Evolutionary conservation across 352 stramenopile species (phyloP), one percentile per base, ranked within the genome.

Genomic region (Globisporangium iwayamae): DNA sequence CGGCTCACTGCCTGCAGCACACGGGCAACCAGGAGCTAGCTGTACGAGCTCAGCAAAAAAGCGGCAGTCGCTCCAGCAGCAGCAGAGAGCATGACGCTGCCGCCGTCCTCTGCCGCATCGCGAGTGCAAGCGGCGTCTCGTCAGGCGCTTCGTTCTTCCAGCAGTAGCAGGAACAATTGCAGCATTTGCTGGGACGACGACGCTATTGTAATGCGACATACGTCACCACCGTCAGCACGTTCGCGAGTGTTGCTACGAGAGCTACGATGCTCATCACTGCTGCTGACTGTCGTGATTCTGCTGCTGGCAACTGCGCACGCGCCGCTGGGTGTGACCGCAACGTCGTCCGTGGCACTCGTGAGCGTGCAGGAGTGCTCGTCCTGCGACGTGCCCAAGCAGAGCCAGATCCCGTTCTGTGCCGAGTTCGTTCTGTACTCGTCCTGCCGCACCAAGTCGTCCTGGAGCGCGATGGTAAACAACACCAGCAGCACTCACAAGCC

Each of bases 351-450:
- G 13, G 56, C 46, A 28, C 54, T 60, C 36, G 32, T 36, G 5
- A 62, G 61, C 18, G 36, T 75, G 18, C 59, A 74, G 46, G 63
- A 72, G 47, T 91, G 83, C 60, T 73, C 64, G 38, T 68, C 77
- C 10, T 91, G 83, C 56, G 83, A 89, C 68, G 74, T 87, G 38
- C 83, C 83, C 10, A 47, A 66, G 22, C 28, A 64, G n/a, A 57
- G 45, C 9, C 62, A 70, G 13, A 75, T 90, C 53, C 69, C 71
- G n/a, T 92, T 92, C 58, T 92, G 83, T 55, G 58, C 39, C 20
- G 60, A 65, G 38, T 83, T 79, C 58, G 67, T 87, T 48, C 56
- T 51, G 7, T 92, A 85, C 62, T 85, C 81, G 39, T 73, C 81
- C 48, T 92, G 83, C 53, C 78, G 72, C 59, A 77, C 70, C 1